Evolutionary conservation across 371 early-diverging fungal species (phyloP), one percentile per base, ranked within the genome.

Genomic region (Circinella umbellata): DNA sequence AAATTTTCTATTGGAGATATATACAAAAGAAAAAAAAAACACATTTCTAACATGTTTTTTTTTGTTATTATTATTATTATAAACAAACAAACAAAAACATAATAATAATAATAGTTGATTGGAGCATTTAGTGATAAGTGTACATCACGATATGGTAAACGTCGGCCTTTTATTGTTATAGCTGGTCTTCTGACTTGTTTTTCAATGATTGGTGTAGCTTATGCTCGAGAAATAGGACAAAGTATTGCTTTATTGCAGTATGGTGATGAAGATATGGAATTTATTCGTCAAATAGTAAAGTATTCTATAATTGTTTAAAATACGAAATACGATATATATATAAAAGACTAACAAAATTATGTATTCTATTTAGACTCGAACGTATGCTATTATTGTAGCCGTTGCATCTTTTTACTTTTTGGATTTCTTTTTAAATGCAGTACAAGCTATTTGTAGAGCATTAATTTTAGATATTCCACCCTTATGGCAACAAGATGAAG

Each of bases 381-480:
- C 70, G 4, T 74, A 67, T 64, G 74, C 74, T 63, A 88, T 90
- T 46, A 66, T 77, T 0, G 79, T 89, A 3, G 93, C 93, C 8
- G 93, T 94, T 1, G 20, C 83, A 1, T 88, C 88, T 0, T 94
- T 94, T 73, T 93, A 92, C 62, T 77, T 84, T 46, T 76, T 95
- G n/a, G 95, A 95, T 69, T 94, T 95, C 69, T 87, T 92, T 0
- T 80, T 95, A 64, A 95, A 95, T 67, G 91, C 91, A 4, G 86
- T 81, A 4, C 90, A 90, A 68, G 91, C 92, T 7, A 80, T 86
- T 42, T 89, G 89, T 59, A 90, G 95, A 17, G 90, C 93, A 2
- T 72, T 95, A 37, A 90, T 93, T 61, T 81, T 95, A 37, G 95
- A 95, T 74, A 86, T 89, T 10, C 86, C 89, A 7, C 91, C 90